phyloP scores from a whole-genome alignment of 495 filamentous ascomycete genomes.

The Neurospora africana region DNA sequence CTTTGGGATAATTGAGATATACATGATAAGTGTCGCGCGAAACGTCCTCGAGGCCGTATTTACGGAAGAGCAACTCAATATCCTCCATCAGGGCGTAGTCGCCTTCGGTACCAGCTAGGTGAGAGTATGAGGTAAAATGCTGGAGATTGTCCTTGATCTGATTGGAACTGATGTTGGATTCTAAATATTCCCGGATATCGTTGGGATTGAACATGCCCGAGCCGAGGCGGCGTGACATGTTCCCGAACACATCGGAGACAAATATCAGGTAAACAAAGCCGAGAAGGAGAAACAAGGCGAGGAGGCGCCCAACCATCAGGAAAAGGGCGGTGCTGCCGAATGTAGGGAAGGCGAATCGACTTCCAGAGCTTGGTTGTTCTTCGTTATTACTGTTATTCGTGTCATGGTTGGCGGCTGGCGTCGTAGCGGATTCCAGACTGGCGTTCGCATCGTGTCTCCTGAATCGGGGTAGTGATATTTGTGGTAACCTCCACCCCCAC shows the following conservation, averaged over 20 bases:
- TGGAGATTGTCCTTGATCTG: slow-evolving; percentile 61
- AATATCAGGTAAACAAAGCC: slow-evolving; percentile 73
- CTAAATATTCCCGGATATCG: slow-evolving; percentile 41
- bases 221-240: slow-evolving; percentile 40
- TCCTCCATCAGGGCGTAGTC: slow-evolving; percentile 74
- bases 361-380: background rate
- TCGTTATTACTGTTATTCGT: background rate
- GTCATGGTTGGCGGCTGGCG: slow-evolving; percentile 5
- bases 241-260: slow-evolving; percentile 66
- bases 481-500: slow-evolving; percentile 39
- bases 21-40: slow-evolving; percentile 67
- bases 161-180: slow-evolving; percentile 47
- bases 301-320: slow-evolving; percentile 51
- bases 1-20: slow-evolving; percentile 83
- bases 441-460: slow-evolving; percentile 14
- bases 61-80: slow-evolving; percentile 61
- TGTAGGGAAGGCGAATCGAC: slow-evolving; percentile 13
- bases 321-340: slow-evolving; percentile 22
- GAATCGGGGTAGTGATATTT: slow-evolving; percentile 30
- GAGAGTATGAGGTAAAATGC: slow-evolving; percentile 67
- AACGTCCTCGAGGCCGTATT: slow-evolving; percentile 61
- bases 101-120: slow-evolving; percentile 85
- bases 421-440: background rate
- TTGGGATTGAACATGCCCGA: slow-evolving; percentile 47
- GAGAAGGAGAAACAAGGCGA: slow-evolving; percentile 64